A percentile compares a stretch with the other conserved stretches of the same genome.
These are phyloP conservation scores for Cladophialophora psammophila DNA, from an alignment of 2,329 filamentous ascomycete species.

Conservation along the genomic window DNA sequence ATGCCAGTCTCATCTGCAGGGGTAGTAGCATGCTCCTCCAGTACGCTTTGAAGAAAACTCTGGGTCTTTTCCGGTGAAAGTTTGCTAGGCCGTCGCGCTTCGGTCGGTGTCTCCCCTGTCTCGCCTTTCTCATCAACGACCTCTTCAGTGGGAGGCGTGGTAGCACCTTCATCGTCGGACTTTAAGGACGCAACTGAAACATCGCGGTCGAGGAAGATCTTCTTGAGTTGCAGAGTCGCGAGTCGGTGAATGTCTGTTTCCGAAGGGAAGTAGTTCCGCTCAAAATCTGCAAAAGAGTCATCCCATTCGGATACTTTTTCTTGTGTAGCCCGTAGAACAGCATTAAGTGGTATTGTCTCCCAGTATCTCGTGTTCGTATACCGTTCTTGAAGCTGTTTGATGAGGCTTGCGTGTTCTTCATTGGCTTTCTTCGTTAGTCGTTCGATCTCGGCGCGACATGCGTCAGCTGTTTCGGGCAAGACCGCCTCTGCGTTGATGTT, in stretches of 20 bases:
- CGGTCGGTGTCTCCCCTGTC: constrained; percentile 42
- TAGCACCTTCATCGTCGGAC: constrained; percentile 71
- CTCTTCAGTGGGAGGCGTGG: constrained; percentile 55
- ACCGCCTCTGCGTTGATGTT: constrained; percentile 93
- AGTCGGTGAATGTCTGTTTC: constrained; percentile 95
- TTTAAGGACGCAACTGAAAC: constrained; percentile 79
- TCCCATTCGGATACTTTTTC: constrained; percentile 96
- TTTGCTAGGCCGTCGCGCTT: constrained; percentile 50
- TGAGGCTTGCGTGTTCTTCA: constrained; percentile 78
- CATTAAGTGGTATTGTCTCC: constrained; percentile 92
- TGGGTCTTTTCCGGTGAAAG: constrained; percentile 69
- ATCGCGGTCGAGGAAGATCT: constrained; percentile 87
- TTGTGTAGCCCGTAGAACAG: constrained; percentile 85
- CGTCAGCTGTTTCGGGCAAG: constrained; percentile 81
- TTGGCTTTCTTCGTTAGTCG: constrained; percentile 77
- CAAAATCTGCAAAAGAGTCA: constrained; percentile 85
- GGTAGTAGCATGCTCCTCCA: constrained; percentile 65
- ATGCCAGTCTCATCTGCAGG: constrained; percentile 21
- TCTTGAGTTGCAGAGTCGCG: constrained; percentile 89
- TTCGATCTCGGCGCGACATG: constrained; percentile 83
- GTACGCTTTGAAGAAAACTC: constrained; percentile 69
- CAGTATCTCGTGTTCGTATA: constrained; percentile 97
- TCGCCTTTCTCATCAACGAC: constrained; percentile 45
- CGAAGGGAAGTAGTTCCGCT: constrained; percentile 87
- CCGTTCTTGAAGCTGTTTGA: constrained; percentile 81